Conservation (phyloP, 176 grass and related monocot genomes). For the Lolium perenne region DNA sequence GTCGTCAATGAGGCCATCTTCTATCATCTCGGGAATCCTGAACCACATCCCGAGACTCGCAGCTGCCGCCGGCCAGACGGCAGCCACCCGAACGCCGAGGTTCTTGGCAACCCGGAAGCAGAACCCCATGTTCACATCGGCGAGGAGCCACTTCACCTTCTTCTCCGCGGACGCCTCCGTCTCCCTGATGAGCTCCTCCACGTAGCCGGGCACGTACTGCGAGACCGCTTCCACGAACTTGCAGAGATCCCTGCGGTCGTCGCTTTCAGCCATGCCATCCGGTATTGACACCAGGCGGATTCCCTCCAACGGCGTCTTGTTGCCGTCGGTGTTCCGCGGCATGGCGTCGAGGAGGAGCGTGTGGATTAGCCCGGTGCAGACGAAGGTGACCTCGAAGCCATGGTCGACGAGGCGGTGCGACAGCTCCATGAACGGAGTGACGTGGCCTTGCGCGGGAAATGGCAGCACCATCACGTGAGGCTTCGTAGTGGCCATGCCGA, state of each 20-base stretch:
- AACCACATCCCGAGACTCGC: conserved; percentile 40
- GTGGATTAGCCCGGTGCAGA: no score
- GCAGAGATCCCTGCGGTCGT: conserved; percentile 68
- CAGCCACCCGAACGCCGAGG: conserved; percentile 48
- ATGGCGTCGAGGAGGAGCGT: no score
- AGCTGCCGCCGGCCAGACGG: conserved; percentile 53
- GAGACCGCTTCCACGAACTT: conserved; percentile 52
- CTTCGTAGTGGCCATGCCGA: no score
- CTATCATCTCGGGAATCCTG: conserved; percentile 61
- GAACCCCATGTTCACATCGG: conserved; percentile 64
- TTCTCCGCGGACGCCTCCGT: conserved; percentile 20
- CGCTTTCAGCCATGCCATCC: conserved; percentile 61
- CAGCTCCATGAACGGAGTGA: no score
- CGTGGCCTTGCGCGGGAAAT: no score
- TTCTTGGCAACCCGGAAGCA: conserved; percentile 54
- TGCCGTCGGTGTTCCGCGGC: no score
- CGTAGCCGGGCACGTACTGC: conserved; percentile 35
- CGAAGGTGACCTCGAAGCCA: no score
- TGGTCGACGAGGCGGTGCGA: no score
- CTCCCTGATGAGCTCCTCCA: conserved; percentile 46
- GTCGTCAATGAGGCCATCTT: conserved; percentile 58
- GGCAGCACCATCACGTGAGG: no score
- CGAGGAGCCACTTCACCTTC: conserved; percentile 55
- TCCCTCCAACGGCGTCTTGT: conserved; percentile 20
- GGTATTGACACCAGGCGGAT: conserved; percentile 68